Base-by-base conservation (phyloP, 1,284 basidiomycete species). In the Sparassis latifolia region DNA sequence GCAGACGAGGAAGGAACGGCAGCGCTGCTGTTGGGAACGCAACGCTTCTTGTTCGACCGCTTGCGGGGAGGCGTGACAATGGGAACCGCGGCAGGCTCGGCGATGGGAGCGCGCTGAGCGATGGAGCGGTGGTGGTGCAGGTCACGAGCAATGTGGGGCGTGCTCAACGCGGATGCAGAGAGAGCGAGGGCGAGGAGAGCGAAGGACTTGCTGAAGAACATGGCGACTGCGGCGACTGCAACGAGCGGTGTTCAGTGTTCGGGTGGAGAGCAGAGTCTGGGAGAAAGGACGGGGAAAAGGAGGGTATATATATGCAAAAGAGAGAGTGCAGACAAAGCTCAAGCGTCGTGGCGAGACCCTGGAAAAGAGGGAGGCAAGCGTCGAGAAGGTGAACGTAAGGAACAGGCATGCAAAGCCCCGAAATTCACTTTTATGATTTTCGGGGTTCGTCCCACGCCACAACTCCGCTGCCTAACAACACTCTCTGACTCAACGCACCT, bases 131-230 rank as follows among this genome's bases (percentile, higher is more conserved):
- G 71, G 44, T 67, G 68, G 51, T 60, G 48, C 20, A 50, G 52
- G 54, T 68, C 63, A 47, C 70, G 70, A 40, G 69, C 59, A 44
- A 62, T 49, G 58, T 79, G 76, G 38, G 75, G 77, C 39, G 72
- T 75, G 1, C 75, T 68, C 49, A 78, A 66, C 44, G 76, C 76
- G 49, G 69, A 53, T 52, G 69, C 71, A 33, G 72, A 68, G 59
- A 75, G 62, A 52, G 71, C 67, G 64, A 76, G 53, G 58, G 73
- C 65, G 61, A 79, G 56, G 58, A 78, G 57, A 55, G 77, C 59
- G 59, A 81, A 41, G 65, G 76, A 55, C 55, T 62, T 64, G 61
- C 66, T 51, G 67, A 81, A 70, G 56, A 68, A 71, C 79, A 82
- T 82, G 60, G 59, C 53, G 45, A 49, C 30, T 42, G 30, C 10